phyloP scores from a whole-genome alignment of 345 rosid species.

The Xanthoceras sorbifolium region DNA sequence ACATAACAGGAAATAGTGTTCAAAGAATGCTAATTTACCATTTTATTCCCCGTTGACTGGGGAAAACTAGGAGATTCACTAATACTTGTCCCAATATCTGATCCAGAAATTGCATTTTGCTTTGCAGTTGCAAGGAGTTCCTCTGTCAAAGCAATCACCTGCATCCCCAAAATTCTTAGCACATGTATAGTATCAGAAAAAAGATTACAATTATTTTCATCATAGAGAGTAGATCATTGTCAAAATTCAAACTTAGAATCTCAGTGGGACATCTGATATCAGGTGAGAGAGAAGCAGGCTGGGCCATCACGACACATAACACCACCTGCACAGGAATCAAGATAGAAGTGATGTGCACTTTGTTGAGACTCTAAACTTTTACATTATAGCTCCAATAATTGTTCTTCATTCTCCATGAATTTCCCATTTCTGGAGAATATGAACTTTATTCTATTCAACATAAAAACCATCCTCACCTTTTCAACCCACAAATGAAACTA shows the following conservation, averaged over 20 bases:
- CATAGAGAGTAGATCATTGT: conserved; percentile 33
- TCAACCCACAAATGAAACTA: conserved; percentile 45
- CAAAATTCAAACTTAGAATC: conserved; percentile 65
- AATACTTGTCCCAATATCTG: conserved; percentile 46
- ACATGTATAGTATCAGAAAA: conserved; percentile 21
- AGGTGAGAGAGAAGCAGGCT: conserved; percentile 72
- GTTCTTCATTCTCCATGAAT: conserved; percentile 34
- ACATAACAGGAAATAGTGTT: neutral
- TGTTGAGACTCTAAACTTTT: conserved; percentile 46
- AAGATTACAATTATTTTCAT: conserved; percentile 21
- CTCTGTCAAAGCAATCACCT: conserved; percentile 91
- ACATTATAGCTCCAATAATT: conserved; percentile 36
- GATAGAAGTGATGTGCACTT: conserved; percentile 75
- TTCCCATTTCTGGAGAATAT: conserved; percentile 34
- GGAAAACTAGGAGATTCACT: conserved; percentile 38
- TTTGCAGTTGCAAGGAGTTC: conserved; percentile 88
- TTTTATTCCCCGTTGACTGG: conserved; percentile 40
- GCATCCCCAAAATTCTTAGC: conserved; percentile 36
- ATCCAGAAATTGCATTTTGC: conserved; percentile 63
- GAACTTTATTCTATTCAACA: conserved; percentile 35
- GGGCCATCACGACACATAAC: conserved; percentile 74
- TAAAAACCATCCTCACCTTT: conserved; percentile 64
- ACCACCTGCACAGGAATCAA: conserved; percentile 93
- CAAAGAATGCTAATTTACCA: conserved; percentile 21
- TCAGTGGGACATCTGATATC: conserved; percentile 70